Percentiles rank a stretch among this genome's conserved stretches.
Conservation (phyloP, 2,329 filamentous ascomycete genomes). For the Alternaria infectoria region DNA sequence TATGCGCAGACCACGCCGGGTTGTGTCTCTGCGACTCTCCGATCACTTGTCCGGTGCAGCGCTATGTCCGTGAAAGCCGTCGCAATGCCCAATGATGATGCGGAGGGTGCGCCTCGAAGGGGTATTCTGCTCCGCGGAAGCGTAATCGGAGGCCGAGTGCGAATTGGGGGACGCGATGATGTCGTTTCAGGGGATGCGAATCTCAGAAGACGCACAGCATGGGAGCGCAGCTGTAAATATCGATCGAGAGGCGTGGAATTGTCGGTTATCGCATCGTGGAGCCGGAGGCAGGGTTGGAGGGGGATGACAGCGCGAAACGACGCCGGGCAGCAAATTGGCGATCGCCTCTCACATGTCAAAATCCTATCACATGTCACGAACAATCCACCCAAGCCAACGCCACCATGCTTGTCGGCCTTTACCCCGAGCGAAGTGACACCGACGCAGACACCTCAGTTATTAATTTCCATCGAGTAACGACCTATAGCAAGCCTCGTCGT, state of each 20-base stretch:
- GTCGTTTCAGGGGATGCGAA: conserved; percentile 14
- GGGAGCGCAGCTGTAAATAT: background rate
- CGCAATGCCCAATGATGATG: conserved; percentile 4
- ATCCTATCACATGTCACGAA: conserved; percentile 27
- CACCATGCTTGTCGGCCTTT: conserved; percentile 18
- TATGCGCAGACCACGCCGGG: background rate
- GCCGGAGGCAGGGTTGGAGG: conserved; percentile 5
- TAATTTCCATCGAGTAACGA: background rate
- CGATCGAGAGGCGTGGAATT: background rate
- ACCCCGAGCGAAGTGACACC: background rate
- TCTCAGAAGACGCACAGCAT: conserved; percentile 5
- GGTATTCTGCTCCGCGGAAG: conserved; percentile 21
- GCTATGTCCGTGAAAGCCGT: conserved; percentile 16
- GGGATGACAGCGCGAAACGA: conserved; percentile 9
- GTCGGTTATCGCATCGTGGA: conserved; percentile 11
- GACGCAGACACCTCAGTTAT: background rate
- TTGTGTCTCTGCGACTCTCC: background rate
- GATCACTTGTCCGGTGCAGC: background rate
- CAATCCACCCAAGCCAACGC: conserved; percentile 22
- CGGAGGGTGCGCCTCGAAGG: conserved; percentile 18
- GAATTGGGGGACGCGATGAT: conserved; percentile 20
- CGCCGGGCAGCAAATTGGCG: conserved; percentile 25
- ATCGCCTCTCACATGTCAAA: conserved; percentile 30
- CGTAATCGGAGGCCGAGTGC: conserved; percentile 14
- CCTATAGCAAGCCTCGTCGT: background rate